Base-by-base conservation (phyloP, 495 filamentous ascomycete genomes). In the Margaritispora aquatica region DNA sequence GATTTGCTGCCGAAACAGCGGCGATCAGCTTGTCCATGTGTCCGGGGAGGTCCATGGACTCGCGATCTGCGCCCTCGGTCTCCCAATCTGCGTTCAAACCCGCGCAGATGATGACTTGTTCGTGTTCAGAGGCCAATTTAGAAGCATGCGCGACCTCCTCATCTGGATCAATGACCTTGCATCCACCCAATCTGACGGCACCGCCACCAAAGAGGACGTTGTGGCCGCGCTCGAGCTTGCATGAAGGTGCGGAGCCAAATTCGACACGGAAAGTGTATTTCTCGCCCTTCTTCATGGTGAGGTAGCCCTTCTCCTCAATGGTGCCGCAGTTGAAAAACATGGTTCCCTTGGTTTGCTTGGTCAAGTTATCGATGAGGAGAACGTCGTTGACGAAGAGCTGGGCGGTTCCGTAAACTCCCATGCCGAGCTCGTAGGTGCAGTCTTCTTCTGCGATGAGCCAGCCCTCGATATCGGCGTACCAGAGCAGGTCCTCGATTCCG, bases 61-160 rank as follows among this genome's bases (percentile, higher is more conserved):
- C 65, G 1, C 80, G 69, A 51, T 83, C 80, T 52, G 65, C 71
- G 8, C 71, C 81, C 64, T 90, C 87, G 0, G 78, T 72, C 54
- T 68, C 65, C 65, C 65, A 68, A 29, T 68, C 65, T 47, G 78
- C 77, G 56, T 86, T 88, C 47, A 89, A 77, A 10, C 88, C 87
- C 11, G 83, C 83, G 61, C 86, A 85, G 21, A 89, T 67, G 54
- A 90, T 80, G 17, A 87, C 88, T 55, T 88, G 81, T 26, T 89
- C 88, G 1, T 81, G 80, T 26, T 78, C 73, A 55, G 74, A 74
- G 5, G 89, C 89, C 13, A 86, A 70, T 8, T 76, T 70, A 26
- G 84, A 82, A 0, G 89, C 88, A 36, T 84, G 74, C 15, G 75
- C 67, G 38, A 90, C 80, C 41, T 82, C 78, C 26, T 82, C 81